Percentiles rank a stretch among this genome's conserved stretches.
phyloP scores from a whole-genome alignment of 1,284 basidiomycete genomes.

The Flammula alnicola region DNA sequence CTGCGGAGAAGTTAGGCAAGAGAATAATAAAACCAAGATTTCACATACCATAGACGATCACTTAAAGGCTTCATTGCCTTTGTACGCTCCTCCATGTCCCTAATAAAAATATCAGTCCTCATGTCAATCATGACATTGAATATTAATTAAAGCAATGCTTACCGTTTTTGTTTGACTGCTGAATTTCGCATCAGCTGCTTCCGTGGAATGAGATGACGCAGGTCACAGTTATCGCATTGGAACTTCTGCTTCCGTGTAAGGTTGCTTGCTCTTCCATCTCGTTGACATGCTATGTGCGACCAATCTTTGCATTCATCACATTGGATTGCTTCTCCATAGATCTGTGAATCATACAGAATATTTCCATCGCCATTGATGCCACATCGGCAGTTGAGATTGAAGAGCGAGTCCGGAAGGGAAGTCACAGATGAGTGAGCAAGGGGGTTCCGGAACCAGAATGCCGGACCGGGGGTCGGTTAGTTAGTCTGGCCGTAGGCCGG shows the following conservation, averaged over 20 bases:
- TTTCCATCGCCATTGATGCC: conserved; percentile 16
- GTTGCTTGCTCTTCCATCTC: conserved; percentile 14
- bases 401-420: conserved; percentile 13
- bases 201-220: not conserved
- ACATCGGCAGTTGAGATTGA: conserved; percentile 18
- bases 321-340: conserved; percentile 16
- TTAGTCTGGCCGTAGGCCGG: too few species aligned
- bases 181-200: not conserved
- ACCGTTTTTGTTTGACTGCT: not conserved
- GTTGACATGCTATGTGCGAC: conserved; percentile 23
- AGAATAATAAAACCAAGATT: too few species aligned
- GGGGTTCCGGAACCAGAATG: too few species aligned
- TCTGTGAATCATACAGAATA: not conserved
- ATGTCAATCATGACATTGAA: too few species aligned
- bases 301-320: conserved; percentile 17
- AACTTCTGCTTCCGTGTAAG: conserved; percentile 8
- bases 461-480: too few species aligned
- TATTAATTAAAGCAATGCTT: not conserved
- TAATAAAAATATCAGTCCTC: not conserved
- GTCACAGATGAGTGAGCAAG: not conserved
- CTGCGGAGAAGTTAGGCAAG: too few species aligned
- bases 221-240: conserved; percentile 15
- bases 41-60: too few species aligned
- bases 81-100: not conserved
- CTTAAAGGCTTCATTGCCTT: too few species aligned